These are phyloP conservation scores for Aphanomyces invadans DNA, from an alignment of 352 stramenopile species.

Conservation along the genomic window DNA sequence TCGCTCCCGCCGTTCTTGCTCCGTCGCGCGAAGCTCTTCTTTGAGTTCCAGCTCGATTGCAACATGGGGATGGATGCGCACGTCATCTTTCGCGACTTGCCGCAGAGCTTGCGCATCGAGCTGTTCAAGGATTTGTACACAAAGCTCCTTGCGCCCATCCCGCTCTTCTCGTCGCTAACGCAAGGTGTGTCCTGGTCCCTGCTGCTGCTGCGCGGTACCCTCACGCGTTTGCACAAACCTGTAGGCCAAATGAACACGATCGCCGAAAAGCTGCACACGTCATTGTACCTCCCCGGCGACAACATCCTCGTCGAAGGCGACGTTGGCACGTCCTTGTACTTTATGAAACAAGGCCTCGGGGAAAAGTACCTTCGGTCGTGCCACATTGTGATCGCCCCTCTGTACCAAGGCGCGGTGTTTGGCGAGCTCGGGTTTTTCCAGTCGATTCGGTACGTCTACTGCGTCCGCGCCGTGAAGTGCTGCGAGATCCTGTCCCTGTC, in stretches of 20 bases:
- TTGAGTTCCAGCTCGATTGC: conserved; percentile 31
- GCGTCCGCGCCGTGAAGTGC: conserved; percentile 19
- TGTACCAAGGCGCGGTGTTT: conserved; percentile 3
- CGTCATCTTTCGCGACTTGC: conserved; percentile 26
- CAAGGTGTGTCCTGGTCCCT: too few relatives aligned
- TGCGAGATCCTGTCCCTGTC: conserved; percentile 9
- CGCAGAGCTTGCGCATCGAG: conserved; percentile 3
- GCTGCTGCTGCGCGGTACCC: too few relatives aligned
- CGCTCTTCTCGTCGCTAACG: conserved; percentile 27
- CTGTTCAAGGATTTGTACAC: conserved; percentile 32
- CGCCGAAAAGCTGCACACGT: conserved; percentile 24
- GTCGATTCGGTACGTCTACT: conserved; percentile 2
- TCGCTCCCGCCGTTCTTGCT: conserved; percentile 22
- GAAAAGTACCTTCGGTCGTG: conserved; percentile 9
- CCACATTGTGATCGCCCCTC: not conserved
- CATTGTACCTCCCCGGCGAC: conserved; percentile 30
- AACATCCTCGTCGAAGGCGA: conserved; percentile 29
- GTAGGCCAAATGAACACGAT: conserved; percentile 29
- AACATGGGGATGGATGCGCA: conserved; percentile 28
- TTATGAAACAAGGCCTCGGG: conserved; percentile 28
- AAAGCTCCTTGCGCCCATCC: conserved; percentile 25
- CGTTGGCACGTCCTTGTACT: conserved; percentile 23
- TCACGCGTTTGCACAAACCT: not conserved
- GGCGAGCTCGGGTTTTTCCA: conserved; percentile 14
- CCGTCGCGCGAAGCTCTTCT: conserved; percentile 20